Evolutionary conservation across 495 filamentous ascomycete species (phyloP), one percentile per base, ranked within the genome.

Genomic region (Penicillium bialowiezense): DNA sequence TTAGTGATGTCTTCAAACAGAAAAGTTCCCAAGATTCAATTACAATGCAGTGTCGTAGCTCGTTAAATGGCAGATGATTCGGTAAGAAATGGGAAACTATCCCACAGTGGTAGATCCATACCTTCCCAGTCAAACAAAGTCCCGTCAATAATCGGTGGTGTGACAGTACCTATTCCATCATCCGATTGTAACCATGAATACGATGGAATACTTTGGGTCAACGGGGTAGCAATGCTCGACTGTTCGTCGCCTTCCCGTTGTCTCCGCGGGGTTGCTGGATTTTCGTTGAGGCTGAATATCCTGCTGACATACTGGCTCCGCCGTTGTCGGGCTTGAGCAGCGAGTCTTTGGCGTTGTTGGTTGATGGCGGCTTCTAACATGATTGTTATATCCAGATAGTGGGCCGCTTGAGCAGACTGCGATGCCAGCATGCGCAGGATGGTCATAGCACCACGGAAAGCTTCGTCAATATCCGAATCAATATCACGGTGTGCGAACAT

Each of bases 371-470:
- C 56, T 33, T 62, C 55, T 2, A 72, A 59, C 14, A 64, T 50
- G 0, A 58, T 68, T 15, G 68, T 54, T 2, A 72, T 72, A 15
- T 69, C 65, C 7, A 62, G 51, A 21, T 72, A 72, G 37, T 70
- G 69, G 4, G 65, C 67, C n/a, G 69, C 69, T 44, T 72, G 69
- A 15, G 65, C 67, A 13, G 67, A 70, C 50, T 67, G 67, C 5
- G 55, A 53, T 1, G 65, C 52, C 3, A 72, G 56, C 48, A 65
- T 59, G 10, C 55, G 62, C 19, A 72, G 50, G 24, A 72, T 65
- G 0, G 54, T 48, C 15, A 68, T 41, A 3, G 69, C 64, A 0
- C 61, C 64, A 40, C 55, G 40, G 34, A 69, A 72, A 5, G 67
- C 67, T 20, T 54, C 51, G 28, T 70, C 65, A 5, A 64, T 49